A percentile compares a stretch with the other conserved stretches of the same genome.
Evolutionary conservation across 768 basidiomycete genomes (phyloP).

Genomic region (Pleurotus giganteus): DNA sequence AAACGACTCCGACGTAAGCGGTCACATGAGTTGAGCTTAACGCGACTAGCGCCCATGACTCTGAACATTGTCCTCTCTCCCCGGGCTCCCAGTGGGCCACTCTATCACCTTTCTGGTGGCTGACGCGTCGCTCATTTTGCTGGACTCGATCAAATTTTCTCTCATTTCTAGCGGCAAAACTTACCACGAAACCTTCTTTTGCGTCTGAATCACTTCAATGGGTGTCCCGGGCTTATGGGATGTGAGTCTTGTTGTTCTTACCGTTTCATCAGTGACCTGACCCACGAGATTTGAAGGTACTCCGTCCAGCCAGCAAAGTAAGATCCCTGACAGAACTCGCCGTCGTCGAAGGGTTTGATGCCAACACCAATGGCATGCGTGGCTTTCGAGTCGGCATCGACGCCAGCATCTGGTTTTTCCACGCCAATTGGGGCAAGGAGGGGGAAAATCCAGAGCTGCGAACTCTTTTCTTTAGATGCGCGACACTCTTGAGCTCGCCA

Average conservation of each 20-base stretch:
- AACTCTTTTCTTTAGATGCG: slow-evolving; percentile 82
- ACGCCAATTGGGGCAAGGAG: slow-evolving; percentile 69
- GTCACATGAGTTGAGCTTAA: too few species aligned
- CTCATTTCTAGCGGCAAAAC: neutral
- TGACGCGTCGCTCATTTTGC: too few species aligned
- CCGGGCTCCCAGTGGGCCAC: too few species aligned
- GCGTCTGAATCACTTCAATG: slow-evolving; percentile 24
- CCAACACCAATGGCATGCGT: slow-evolving; percentile 59
- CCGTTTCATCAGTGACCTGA: neutral
- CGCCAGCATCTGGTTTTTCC: slow-evolving; percentile 84
- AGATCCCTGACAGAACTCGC: slow-evolving; percentile 79
- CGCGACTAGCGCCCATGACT: too few species aligned
- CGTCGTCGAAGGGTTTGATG: slow-evolving; percentile 70
- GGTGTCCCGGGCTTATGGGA: slow-evolving; percentile 53
- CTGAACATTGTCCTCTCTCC: too few species aligned
- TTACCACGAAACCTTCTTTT: neutral
- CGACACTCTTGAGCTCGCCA: slow-evolving; percentile 71
- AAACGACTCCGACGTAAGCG: too few species aligned
- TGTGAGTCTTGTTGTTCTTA: slow-evolving; percentile 27
- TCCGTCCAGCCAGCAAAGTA: slow-evolving; percentile 66
- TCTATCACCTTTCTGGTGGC: too few species aligned
- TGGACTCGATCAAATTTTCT: too few species aligned
- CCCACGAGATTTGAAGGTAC: slow-evolving; percentile 35
- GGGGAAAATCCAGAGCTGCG: slow-evolving; percentile 88
- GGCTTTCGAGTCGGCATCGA: slow-evolving; percentile 87